Percentiles rank a stretch among this genome's conserved stretches.
Evolutionary conservation across 1,284 basidiomycete species (phyloP).

Genomic region (Exobasidium cylindrosporum): DNA sequence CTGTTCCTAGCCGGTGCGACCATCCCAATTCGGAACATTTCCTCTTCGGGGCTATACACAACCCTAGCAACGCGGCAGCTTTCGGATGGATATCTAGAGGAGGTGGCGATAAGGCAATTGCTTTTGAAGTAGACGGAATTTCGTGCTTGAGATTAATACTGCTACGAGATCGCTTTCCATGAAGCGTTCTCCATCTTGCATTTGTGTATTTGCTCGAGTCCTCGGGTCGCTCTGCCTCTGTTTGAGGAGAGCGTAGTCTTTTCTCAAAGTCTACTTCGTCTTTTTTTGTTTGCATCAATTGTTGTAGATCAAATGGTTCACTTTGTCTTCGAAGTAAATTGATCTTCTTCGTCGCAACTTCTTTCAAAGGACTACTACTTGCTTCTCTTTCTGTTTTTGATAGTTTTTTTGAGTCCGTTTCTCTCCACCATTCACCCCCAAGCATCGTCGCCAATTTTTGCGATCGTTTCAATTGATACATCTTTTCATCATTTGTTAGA

Average conservation of each 20-base stretch:
- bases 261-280: neutral
- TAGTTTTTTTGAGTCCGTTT: neutral
- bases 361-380: neutral
- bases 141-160: neutral
- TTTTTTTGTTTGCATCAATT: neutral
- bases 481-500: slow-evolving; percentile 26
- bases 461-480: slow-evolving; percentile 30
- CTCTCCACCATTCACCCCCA: slow-evolving; percentile 32
- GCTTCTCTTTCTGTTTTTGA: neutral
- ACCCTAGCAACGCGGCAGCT: slow-evolving; percentile 4
- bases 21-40: neutral
- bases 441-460: slow-evolving; percentile 40
- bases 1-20: neutral
- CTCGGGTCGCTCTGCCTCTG: neutral
- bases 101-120: neutral
- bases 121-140: neutral
- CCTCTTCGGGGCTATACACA: too few species aligned
- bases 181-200: neutral
- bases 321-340: neutral
- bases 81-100: slow-evolving; percentile 10
- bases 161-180: neutral
- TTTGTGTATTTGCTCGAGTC: neutral
- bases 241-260: neutral
- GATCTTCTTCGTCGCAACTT: neutral
- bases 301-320: slow-evolving; percentile 6